Conservation (phyloP, 2,329 filamentous ascomycete genomes). For the Diaporthe capsici region DNA sequence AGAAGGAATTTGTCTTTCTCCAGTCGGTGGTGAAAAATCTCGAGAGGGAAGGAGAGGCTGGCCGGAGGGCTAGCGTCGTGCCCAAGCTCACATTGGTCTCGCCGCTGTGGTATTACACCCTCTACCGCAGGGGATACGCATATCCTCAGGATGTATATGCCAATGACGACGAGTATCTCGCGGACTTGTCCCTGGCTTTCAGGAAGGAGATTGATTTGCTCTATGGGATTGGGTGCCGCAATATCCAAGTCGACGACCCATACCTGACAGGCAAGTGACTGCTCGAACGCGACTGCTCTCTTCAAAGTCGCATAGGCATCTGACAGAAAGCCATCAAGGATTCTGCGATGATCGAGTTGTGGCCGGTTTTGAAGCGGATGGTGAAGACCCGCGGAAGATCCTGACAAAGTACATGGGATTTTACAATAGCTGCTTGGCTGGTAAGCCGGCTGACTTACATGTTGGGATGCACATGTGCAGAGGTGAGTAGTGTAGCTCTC, state of each 20-base stretch:
- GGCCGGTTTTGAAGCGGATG: slow-evolving; percentile 65
- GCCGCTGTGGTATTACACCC: slow-evolving; percentile 32
- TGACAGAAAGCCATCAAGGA: slow-evolving; percentile 48
- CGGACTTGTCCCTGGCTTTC: slow-evolving; percentile 67
- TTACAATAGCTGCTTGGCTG: slow-evolving; percentile 69
- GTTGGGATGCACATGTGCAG: slow-evolving; percentile 74
- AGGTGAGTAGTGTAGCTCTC: slow-evolving; percentile 47
- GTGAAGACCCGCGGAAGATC: slow-evolving; percentile 45
- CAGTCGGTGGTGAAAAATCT: slow-evolving; percentile 6
- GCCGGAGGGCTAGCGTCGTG: not conserved
- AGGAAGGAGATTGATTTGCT: slow-evolving; percentile 65
- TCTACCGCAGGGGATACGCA: slow-evolving; percentile 21
- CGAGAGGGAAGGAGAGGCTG: not conserved
- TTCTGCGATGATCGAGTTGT: slow-evolving; percentile 61
- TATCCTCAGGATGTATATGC: slow-evolving; percentile 24
- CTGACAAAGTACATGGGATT: slow-evolving; percentile 73
- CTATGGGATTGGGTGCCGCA: slow-evolving; percentile 65
- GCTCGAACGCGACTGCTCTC: slow-evolving; percentile 53
- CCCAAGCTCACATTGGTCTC: slow-evolving; percentile 26
- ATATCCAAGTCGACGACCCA: slow-evolving; percentile 70
- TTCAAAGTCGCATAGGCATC: not conserved
- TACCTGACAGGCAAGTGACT: slow-evolving; percentile 69
- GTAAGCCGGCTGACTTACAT: slow-evolving; percentile 64
- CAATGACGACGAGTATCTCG: slow-evolving; percentile 66
- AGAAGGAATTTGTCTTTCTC: not conserved